phyloP scores from a whole-genome alignment of 208 protist genomes.

The Leishmania lainsoni region DNA sequence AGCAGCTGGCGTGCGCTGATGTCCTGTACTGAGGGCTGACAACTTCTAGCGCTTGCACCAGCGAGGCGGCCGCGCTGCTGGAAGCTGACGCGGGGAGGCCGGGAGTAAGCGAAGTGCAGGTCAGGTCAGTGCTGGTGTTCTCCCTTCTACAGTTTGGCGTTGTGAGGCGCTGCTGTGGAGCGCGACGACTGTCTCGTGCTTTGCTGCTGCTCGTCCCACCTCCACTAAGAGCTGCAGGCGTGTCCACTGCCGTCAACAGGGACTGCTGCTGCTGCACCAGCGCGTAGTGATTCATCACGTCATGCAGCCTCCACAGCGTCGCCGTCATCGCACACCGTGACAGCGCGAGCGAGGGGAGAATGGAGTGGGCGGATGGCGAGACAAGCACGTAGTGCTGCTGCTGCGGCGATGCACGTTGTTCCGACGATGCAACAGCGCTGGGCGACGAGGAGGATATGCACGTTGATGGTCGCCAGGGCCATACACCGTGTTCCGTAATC shows the following conservation, averaged over 20 bases:
- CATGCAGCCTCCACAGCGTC: conserved; percentile 41
- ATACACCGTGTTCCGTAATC: conserved; percentile 15
- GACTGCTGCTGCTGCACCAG: conserved; percentile 7
- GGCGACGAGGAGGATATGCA: neutral
- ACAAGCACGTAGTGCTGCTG: conserved; percentile 13
- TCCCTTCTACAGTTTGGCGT: neutral
- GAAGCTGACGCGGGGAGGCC: neutral
- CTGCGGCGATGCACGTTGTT: neutral
- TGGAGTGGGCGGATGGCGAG: conserved; percentile 13
- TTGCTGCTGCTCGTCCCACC: neutral
- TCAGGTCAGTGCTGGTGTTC: neutral
- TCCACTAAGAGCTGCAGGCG: neutral
- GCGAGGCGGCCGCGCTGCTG: conserved; percentile 10
- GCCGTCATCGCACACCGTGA: conserved; percentile 28
- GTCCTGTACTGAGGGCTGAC: conserved; percentile 61
- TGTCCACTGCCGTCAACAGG: neutral
- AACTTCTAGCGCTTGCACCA: conserved; percentile 42
- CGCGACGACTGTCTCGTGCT: neutral
- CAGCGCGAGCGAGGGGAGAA: conserved; percentile 22
- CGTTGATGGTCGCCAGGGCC: conserved; percentile 15
- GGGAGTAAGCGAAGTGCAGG: neutral
- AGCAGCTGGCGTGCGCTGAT: conserved; percentile 49
- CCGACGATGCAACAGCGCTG: neutral
- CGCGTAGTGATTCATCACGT: conserved; percentile 39
- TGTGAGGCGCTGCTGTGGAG: neutral